Conservation (phyloP, 148 eudicot species). For the Fagopyrum esculentum region DNA sequence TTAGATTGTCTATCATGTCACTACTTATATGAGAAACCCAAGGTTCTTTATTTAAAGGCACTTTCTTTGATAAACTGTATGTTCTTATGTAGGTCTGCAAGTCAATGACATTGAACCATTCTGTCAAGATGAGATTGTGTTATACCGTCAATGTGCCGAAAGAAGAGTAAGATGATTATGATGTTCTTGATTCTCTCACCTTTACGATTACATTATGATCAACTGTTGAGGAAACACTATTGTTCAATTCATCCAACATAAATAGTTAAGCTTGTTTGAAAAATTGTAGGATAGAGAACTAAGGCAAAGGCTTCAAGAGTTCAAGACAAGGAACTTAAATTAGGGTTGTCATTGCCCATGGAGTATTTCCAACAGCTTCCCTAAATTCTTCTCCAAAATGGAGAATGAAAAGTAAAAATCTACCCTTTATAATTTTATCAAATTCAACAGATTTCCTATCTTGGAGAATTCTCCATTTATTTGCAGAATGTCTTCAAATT, state of each 20-base stretch:
- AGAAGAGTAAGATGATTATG: slow-evolving; percentile 62
- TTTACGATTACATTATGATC: background rate
- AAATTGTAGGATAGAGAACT: slow-evolving; percentile 70
- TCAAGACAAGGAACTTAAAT: slow-evolving; percentile 66
- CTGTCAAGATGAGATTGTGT: slow-evolving; percentile 90
- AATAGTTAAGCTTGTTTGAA: slow-evolving; percentile 7
- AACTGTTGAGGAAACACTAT: background rate
- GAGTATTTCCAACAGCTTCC: too few relatives aligned
- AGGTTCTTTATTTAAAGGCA: background rate
- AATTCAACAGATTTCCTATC: too few relatives aligned
- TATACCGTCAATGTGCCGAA: slow-evolving; percentile 73
- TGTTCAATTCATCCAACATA: background rate
- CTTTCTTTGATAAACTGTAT: background rate
- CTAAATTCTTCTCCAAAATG: too few relatives aligned
- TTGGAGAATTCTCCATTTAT: too few relatives aligned
- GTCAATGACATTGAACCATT: slow-evolving; percentile 90
- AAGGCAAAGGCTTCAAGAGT: slow-evolving; percentile 57
- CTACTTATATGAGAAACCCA: background rate
- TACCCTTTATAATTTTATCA: too few relatives aligned
- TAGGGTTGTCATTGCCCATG: slow-evolving; percentile 72
- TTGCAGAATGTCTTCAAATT: too few relatives aligned
- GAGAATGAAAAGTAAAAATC: too few relatives aligned
- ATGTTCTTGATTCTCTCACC: background rate
- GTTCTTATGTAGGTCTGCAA: slow-evolving; percentile 53
- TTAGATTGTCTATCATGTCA: background rate